Evolutionary conservation across 2,329 filamentous ascomycete species (phyloP).

Genomic region (Parastagonospora avenae): DNA sequence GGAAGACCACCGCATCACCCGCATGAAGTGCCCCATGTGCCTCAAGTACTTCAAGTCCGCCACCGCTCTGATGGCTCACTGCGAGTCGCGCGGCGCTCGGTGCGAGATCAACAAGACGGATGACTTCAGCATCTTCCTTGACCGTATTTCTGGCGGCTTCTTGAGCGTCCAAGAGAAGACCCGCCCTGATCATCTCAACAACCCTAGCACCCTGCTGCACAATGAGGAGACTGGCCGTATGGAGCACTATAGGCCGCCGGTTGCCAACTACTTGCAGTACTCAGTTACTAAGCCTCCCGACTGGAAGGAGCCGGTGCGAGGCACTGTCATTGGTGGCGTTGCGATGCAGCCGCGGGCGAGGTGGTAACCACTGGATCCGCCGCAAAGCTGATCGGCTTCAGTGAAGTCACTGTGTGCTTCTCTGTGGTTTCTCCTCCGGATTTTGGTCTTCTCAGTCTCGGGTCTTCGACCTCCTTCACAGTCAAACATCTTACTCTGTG

Average conservation of each 20-base stretch:
- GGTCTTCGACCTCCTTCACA: too few species aligned
- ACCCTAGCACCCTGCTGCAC: slow-evolving; percentile 19
- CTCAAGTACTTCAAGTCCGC: slow-evolving; percentile 47
- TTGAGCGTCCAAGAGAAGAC: slow-evolving; percentile 36
- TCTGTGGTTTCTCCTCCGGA: too few species aligned
- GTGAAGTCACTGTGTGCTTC: too few species aligned
- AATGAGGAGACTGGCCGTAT: slow-evolving; percentile 26
- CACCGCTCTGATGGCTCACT: slow-evolving; percentile 48
- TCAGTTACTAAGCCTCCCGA: slow-evolving; percentile 35
- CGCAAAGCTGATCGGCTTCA: too few species aligned
- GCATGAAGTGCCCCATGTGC: slow-evolving; percentile 48
- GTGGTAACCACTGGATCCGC: too few species aligned
- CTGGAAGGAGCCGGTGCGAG: slow-evolving; percentile 31
- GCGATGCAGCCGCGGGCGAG: too few species aligned
- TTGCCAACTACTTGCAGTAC: slow-evolving; percentile 40
- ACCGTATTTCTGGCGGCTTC: slow-evolving; percentile 52
- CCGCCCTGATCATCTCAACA: slow-evolving; percentile 39
- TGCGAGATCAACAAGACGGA: slow-evolving; percentile 45
- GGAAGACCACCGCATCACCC: slow-evolving; percentile 40
- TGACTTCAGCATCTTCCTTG: slow-evolving; percentile 43
- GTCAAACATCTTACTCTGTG: too few species aligned
- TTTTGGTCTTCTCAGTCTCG: too few species aligned
- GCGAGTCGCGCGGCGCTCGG: slow-evolving; percentile 40
- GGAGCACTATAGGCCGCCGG: slow-evolving; percentile 31
- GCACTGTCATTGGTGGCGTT: slow-evolving; percentile 19